Evolutionary conservation across 2,329 filamentous ascomycete genomes (phyloP), one percentile per base, ranked within the genome.

Genomic region (Diplodia seriata): DNA sequence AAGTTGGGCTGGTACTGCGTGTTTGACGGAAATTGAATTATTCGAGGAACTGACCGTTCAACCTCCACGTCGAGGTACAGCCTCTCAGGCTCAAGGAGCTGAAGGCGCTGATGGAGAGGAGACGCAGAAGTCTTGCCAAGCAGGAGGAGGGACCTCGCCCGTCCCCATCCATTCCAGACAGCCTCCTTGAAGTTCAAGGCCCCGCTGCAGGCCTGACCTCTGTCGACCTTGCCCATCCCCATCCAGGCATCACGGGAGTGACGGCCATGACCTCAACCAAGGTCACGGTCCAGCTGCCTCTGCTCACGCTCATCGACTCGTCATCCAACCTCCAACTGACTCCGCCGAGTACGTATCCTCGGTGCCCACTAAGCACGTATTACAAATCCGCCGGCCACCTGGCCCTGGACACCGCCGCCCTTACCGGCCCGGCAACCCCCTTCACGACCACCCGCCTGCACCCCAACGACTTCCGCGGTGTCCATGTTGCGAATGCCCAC

Each of bases 221-320:
- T 5, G 3, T 9, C 57, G 31, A 43, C 26, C 5, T 26, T 40
- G 11, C 18, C 57, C 12, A 47, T 23, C 36, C 20, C 20, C 20
- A 23, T 38, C 40, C 36, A 11, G 15, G 11, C 55, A 18, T 15
- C 23, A 18, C 14, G 3, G 14, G 15, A 20, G 11, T 54, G 20
- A 49, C 14, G 47, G n/a, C 14, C 40, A 50, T 20, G 62, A 55
- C 50, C 47, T 70, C 26, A 20, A 74, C 74, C 71, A 73, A 71
- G 49, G 70, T 61, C 6, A 66, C 47, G 9, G 31, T 70, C 14
- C 23, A 43, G 15, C 8, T 70, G 3, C 40, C 69, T 5, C 38
- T 59, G 4, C 40, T 61, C 26, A 66, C 73, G 15, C 50, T 73
- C 14, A 26, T 70, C 50, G 50, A 69, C 47, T 31, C 29, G 2